Conservation (phyloP, 2,329 filamentous ascomycete genomes). For the Waltergamsia citrina region DNA sequence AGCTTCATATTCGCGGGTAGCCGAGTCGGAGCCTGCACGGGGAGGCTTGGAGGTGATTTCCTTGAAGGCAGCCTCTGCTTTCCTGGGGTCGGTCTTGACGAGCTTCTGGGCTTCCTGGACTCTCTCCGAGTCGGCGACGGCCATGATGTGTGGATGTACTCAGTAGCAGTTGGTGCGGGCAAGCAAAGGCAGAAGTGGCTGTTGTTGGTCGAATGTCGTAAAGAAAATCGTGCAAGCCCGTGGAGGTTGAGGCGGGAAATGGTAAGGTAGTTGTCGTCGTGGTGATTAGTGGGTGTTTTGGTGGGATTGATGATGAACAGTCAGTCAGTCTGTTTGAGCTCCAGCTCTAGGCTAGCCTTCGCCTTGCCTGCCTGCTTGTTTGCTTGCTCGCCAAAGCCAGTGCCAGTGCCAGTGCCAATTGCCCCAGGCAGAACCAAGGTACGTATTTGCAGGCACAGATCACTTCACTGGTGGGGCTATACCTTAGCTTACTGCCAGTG, state of each 20-base stretch:
- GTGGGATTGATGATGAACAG: constrained; percentile 6
- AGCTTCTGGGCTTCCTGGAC: constrained; percentile 86
- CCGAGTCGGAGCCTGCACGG: constrained; percentile 71
- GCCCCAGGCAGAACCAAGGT: too few relatives aligned
- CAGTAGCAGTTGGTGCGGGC: constrained; percentile 1
- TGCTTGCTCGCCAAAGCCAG: too few relatives aligned
- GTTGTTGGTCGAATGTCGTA: too few relatives aligned
- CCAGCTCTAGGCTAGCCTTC: constrained; percentile 9
- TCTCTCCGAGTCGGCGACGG: constrained; percentile 49
- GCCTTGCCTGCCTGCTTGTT: too few relatives aligned
- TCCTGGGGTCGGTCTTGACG: constrained; percentile 67
- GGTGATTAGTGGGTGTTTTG: constrained; percentile 9
- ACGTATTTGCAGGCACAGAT: too few relatives aligned
- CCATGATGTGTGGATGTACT: too few relatives aligned
- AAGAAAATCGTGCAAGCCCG: neutral
- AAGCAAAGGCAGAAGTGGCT: neutral
- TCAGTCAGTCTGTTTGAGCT: too few relatives aligned
- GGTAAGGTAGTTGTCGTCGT: constrained; percentile 7
- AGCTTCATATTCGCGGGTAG: constrained; percentile 83
- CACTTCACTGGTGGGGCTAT: too few relatives aligned
- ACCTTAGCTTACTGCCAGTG: too few relatives aligned
- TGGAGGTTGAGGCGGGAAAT: neutral
- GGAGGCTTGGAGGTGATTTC: constrained; percentile 81
- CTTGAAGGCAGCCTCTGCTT: constrained; percentile 83
- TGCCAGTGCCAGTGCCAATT: too few relatives aligned